Evolutionary conservation across 805 yeast genomes (phyloP), one percentile per base, ranked within the genome.

Genomic region (Suhomyces canberraensis): DNA sequence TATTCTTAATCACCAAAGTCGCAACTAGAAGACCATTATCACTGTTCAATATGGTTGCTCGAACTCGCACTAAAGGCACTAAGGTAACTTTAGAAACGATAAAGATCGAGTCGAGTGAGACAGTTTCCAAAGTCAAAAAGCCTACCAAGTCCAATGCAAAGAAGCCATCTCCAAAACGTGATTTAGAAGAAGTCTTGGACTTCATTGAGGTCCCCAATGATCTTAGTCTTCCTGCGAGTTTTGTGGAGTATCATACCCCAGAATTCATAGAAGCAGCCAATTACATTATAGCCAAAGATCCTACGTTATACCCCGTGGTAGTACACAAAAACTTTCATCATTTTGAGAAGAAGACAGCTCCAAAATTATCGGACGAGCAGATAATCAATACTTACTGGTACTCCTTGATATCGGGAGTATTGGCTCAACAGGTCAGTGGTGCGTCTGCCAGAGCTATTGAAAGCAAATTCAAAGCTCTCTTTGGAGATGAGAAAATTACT

Each of bases 381-480:
- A 29, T 47, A 16, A 61, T 65, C 18, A 33, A 37, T 19, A 31
- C 38, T 9, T 68, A 68, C 43, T 68, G 73, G 73, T 51, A 58
- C 35, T 46, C 62, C 24, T 47, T 68, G 26, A 49, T 68, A 1
- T 43, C 58, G 5, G 60, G 69, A 24, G 75, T 85, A 3, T 74
- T 84, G 3, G 72, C 83, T 0, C 93, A 85, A 55, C 93, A 84
- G 53, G 76, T 85, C 8, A 79, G 85, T 45, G 95, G 95, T 1
- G 72, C 76, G 0, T 95, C 96, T 1, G 96, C 96, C 0, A 56
- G 51, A 8, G 71, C 89, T 1, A 84, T 89, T 20, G 69, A 73
- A 39, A 41, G 43, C 8, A 72, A 75, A 45, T 72, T 85, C 37
- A 42, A 41, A 17, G 51, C 52, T 14, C 37, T 65, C 14, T 65